phyloP scores from a whole-genome alignment of 2,329 filamentous ascomycete species.

The Didymella sp. region DNA sequence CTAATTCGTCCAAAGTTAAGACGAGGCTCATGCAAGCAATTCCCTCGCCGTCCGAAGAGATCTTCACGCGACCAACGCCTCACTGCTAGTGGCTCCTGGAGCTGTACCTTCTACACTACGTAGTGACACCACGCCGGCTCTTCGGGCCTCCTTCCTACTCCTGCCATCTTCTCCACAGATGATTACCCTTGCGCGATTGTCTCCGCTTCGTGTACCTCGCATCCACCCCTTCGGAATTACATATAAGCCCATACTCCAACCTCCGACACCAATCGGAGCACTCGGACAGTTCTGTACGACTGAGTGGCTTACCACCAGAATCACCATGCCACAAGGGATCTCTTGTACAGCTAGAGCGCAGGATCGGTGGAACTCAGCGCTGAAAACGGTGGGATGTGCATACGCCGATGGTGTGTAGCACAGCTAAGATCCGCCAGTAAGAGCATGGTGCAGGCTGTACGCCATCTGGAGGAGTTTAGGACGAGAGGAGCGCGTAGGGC shows the following conservation, averaged over 20 bases:
- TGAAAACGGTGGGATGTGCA: constrained; percentile 36
- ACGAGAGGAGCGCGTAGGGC: constrained; percentile 14
- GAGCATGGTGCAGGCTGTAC: constrained; percentile 3
- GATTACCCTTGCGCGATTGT: neutral
- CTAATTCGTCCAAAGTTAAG: neutral
- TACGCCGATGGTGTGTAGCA: constrained; percentile 14
- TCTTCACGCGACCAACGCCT: neutral
- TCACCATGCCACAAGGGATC: constrained; percentile 25
- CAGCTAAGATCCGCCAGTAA: neutral
- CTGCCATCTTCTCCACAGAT: neutral
- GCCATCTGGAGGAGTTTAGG: constrained; percentile 16
- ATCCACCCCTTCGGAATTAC: neutral
- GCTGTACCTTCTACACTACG: neutral
- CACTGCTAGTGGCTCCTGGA: neutral
- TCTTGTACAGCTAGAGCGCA: constrained; percentile 25
- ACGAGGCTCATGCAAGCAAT: neutral
- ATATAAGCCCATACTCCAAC: constrained; percentile 7
- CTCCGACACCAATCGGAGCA: constrained; percentile 41
- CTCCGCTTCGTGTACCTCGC: neutral
- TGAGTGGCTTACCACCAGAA: constrained; percentile 5
- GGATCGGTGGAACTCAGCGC: constrained; percentile 27
- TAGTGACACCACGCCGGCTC: neutral
- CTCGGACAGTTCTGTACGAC: constrained; percentile 26
- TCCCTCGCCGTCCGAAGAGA: neutral
- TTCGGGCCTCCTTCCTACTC: neutral